Evolutionary conservation across 2,329 filamentous ascomycete genomes (phyloP), one percentile per base, ranked within the genome.

Genomic region (Ceratocystis huliohia): DNA sequence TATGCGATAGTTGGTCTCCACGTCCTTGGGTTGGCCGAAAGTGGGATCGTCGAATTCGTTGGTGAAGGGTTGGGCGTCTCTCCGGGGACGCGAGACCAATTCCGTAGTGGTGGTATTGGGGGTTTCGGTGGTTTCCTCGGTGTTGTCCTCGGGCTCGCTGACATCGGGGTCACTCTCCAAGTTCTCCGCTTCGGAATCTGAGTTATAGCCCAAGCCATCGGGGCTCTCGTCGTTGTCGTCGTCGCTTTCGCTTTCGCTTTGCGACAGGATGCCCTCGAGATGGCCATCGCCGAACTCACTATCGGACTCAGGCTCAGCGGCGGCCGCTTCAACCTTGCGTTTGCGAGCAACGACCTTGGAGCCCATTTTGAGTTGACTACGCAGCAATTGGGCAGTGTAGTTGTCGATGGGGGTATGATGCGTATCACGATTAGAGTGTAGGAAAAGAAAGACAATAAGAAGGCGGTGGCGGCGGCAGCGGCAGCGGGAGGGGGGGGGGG

Each of bases 251-350:
- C 84, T 84, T 67, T 87, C 80, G 70, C 78, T 80, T 70, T 81
- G 78, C 37, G 81, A 83, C 67, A 85, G 73, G 63, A 84, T 80
- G 37, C 81, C 83, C 67, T 85, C 81, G 17, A 85, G 75, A 59
- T 80, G 74, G 41, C 78, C 78, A 66, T 81, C 79, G 65, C 75
- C 77, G 68, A 87, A 82, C 70, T 88, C 85, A 70, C 84, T 81
- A 41, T 85, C 85, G 25, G 82, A 85, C 69, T 82, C 78, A 15
- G 79, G 76, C 70, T 84, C 82, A 41, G 78, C 78, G 28, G 79
- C 81, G 7, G 46, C 46, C n/a, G 13, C 53, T 22, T 83, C 79
- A 68, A 82, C 82, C 75, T 88, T 89, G 70, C 87, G 83, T 78
- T 89, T 89, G 74, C 82, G 80, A 71, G 73, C 72, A 53, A 61